These are phyloP conservation scores for Penicillium paneum DNA, from an alignment of 2,329 filamentous ascomycete genomes.

Conservation along the genomic window DNA sequence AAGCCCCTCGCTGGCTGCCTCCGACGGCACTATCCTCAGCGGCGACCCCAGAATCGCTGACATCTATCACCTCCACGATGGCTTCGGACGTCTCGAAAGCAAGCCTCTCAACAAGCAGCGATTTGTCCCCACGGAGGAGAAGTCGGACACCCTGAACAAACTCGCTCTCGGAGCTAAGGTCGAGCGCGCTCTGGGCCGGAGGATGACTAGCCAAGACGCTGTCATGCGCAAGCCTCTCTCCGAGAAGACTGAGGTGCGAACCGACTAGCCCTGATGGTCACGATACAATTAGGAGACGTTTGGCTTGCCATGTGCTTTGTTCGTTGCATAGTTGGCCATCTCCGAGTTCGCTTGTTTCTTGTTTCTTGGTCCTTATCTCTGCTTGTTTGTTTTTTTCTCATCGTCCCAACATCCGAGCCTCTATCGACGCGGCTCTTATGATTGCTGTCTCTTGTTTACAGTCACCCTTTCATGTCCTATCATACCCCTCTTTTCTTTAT, in stretches of 20 bases:
- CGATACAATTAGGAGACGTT: not conserved
- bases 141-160: slow-evolving; percentile 78
- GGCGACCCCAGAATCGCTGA: slow-evolving; percentile 56
- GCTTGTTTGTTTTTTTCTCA: slow-evolving; percentile 1
- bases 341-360: slow-evolving; percentile 5
- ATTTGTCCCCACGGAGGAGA: slow-evolving; percentile 73
- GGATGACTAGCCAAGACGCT: slow-evolving; percentile 87
- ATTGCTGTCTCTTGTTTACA: slow-evolving; percentile 10
- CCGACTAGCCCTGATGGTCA: slow-evolving; percentile 13
- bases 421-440: slow-evolving; percentile 5
- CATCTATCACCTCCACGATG: slow-evolving; percentile 73
- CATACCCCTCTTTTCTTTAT: slow-evolving; percentile 16
- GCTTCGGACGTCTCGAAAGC: slow-evolving; percentile 85
- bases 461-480: slow-evolving; percentile 17
- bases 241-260: slow-evolving; percentile 36
- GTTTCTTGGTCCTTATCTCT: not conserved
- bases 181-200: slow-evolving; percentile 77
- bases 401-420: slow-evolving; percentile 2
- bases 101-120: slow-evolving; percentile 79
- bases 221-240: slow-evolving; percentile 63
- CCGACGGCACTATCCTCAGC: slow-evolving; percentile 39
- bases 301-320: not conserved
- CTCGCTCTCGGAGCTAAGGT: slow-evolving; percentile 86
- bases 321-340: not conserved
- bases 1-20: slow-evolving; percentile 46